Conservation (phyloP, 768 basidiomycete species). For the Saitozyma podzolica region DNA sequence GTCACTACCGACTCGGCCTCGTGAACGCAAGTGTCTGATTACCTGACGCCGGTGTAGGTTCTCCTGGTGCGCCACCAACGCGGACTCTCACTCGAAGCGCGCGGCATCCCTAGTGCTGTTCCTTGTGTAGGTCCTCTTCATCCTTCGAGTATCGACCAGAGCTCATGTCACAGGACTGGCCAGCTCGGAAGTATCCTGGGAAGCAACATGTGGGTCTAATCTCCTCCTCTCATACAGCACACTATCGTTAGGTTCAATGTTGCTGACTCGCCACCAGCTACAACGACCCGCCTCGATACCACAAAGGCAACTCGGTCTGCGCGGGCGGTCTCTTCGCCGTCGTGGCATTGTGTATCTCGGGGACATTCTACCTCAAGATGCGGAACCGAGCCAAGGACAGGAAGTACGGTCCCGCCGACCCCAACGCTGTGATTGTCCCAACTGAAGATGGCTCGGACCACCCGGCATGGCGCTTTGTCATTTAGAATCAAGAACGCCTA, state of each 20-base stretch:
- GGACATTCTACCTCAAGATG: constrained; percentile 18
- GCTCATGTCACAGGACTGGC: constrained; percentile 7
- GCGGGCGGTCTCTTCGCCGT: constrained; percentile 17
- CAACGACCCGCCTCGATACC: constrained; percentile 21
- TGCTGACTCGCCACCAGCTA: constrained; percentile 1
- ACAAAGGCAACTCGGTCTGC: constrained; percentile 23
- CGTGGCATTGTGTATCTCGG: constrained; percentile 8
- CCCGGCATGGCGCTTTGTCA: constrained; percentile 19
- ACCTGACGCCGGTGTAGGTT: constrained; percentile 10
- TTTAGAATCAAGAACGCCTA: too few relatives aligned
- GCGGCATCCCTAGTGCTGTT: constrained; percentile 20
- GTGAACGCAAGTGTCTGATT: too few relatives aligned
- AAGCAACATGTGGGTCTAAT: too few relatives aligned
- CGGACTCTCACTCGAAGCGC: constrained; percentile 18
- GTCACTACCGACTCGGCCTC: too few relatives aligned
- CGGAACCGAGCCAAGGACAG: constrained; percentile 20
- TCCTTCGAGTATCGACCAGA: not conserved
- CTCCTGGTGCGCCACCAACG: constrained; percentile 26
- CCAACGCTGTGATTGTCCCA: not conserved
- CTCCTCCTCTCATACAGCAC: too few relatives aligned
- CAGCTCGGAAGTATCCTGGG: constrained; percentile 16
- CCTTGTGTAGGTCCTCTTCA: constrained; percentile 10
- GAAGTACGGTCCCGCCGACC: constrained; percentile 11
- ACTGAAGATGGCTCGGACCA: constrained; percentile 11
- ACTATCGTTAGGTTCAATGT: not conserved